Evolutionary conservation across 306 rosid species (phyloP), one percentile per base, ranked within the genome.

Genomic region (Cicer bijugum): DNA sequence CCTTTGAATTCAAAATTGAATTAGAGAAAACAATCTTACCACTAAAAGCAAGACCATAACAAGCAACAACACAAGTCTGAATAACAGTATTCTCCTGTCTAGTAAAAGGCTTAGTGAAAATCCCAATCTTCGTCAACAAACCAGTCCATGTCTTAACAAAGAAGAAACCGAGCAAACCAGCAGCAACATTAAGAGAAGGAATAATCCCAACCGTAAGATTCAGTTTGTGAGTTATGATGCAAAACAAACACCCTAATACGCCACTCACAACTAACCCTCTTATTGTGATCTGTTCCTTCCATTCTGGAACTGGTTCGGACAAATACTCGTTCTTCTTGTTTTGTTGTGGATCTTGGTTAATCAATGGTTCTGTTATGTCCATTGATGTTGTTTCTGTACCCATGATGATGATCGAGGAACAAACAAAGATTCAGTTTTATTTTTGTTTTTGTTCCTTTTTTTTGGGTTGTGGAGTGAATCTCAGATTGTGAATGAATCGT

Each of bases 1-100:
- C 42, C 8, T n/a, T 33, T 50, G 35, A 35, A 8, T 33, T 9
- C 11, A 50, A 68, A 68, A n/a, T 23, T n/a, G 39, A 15, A 46
- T 12, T 12, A 47, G 8, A 68, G 2, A 48, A 61, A 16, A 23
- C 33, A 12, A 6, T 8, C 5, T 10, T 88, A 92, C 98, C 97
- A 55, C 99, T 89, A 35, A 82, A 88, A 10, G 97, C 93, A 78
- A 94, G 99, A 78, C 96, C 97, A 77, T 90, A 94, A 78, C 97
- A 91, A 83, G 99, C 97, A 47, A 94, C 99, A 70, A 94, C 96
- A 76, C 99, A 91, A 0, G 99, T 94, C 89, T 94, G 99, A 64
- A 94, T 94, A 59, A 90, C 97, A 43, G 99, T 91, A 82, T 94
- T 91, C 93, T 90, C 99, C 72, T 94, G 97, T 57, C 84, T 69